Conservation (phyloP, 441 rosid species). For the Bruguiera hainesii region DNA sequence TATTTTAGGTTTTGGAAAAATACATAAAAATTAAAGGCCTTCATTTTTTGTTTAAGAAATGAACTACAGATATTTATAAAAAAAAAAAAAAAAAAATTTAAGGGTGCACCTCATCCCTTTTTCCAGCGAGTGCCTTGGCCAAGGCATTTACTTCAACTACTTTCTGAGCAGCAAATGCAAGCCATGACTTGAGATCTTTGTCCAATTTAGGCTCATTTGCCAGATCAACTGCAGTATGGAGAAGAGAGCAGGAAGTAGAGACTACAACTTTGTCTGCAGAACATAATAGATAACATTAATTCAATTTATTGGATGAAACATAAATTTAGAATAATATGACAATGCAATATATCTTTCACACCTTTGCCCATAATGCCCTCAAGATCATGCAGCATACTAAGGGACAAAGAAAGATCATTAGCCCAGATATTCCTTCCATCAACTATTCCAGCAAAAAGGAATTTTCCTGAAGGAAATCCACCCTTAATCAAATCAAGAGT, state of each 20-base stretch:
- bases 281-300: neutral
- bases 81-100: neutral
- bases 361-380: constrained; percentile 88
- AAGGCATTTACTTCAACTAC: constrained; percentile 85
- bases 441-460: constrained; percentile 91
- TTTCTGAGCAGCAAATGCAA: constrained; percentile 97
- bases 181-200: constrained; percentile 85
- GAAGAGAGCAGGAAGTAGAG: constrained; percentile 95
- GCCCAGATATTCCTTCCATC: constrained; percentile 99
- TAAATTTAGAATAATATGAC: neutral
- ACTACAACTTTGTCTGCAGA: constrained; percentile 80
- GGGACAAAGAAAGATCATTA: constrained; percentile 79
- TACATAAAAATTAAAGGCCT: neutral
- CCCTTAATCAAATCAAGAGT: constrained; percentile 76
- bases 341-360: constrained; percentile 20
- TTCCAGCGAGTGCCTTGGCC: constrained; percentile 81
- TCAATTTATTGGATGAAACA: neutral
- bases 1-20: neutral
- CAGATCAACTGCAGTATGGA: constrained; percentile 92
- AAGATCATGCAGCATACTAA: constrained; percentile 46
- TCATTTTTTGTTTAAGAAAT: neutral
- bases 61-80: neutral
- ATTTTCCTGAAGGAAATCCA: constrained; percentile 76
- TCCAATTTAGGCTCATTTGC: constrained; percentile 84
- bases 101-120: constrained; percentile 61